Conservation (phyloP, 129 eudicot genomes). For the Tagetes patula region DNA sequence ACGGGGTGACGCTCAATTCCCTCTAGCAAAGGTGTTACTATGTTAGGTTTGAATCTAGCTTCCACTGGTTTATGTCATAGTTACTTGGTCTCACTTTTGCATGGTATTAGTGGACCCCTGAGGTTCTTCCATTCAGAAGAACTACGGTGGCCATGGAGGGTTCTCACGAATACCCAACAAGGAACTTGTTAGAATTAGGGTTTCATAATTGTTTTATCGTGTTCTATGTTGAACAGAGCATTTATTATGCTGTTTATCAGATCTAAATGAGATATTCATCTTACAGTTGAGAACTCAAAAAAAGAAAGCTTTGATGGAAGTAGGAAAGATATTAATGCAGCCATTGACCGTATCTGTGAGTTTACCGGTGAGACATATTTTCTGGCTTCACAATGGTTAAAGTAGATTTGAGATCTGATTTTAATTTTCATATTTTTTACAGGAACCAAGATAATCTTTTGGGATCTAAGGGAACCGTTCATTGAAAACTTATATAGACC, state of each 20-base stretch:
- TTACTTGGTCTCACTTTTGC: not conserved
- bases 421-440: slow-evolving; percentile 18
- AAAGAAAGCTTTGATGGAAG: slow-evolving; percentile 89
- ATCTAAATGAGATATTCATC: slow-evolving; percentile 22
- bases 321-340: slow-evolving; percentile 93
- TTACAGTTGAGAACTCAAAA: slow-evolving; percentile 44
- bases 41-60: not conserved
- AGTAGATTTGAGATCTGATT: not conserved
- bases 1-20: not conserved
- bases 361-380: slow-evolving; percentile 65
- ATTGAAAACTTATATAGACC: slow-evolving; percentile 82
- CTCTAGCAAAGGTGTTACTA: not conserved
- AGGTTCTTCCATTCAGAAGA: not conserved
- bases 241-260: slow-evolving; percentile 10
- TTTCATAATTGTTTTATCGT: slow-evolving; percentile 4
- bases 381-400: not conserved
- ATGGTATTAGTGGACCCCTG: not conserved
- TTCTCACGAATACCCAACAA: not conserved
- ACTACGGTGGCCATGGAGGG: not conserved
- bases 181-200: slow-evolving; percentile 7
- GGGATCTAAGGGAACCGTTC: slow-evolving; percentile 92
- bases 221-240: not conserved
- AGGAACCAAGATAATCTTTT: slow-evolving; percentile 88
- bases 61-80: too few species aligned
- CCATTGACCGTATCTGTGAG: slow-evolving; percentile 90